Base-by-base conservation (phyloP, 164 flowering plant species). In the Aristolochia fimbriata region DNA sequence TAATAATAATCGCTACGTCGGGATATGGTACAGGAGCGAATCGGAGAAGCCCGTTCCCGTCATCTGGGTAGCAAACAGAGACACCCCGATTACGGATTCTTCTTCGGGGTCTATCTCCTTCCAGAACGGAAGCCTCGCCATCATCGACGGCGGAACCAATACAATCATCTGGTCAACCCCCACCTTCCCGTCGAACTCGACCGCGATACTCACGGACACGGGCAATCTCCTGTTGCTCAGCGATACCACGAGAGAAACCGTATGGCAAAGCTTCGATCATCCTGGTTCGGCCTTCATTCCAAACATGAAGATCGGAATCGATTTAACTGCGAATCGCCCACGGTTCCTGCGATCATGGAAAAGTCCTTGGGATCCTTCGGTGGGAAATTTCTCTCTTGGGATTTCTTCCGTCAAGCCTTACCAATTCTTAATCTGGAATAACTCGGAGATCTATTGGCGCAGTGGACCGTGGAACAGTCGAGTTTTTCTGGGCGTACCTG, bases 21-120 rank as follows among this genome's bases (percentile, higher is more conserved):
- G 43, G 43, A 37, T 37, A 37, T 37, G 43, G 43, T 37, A 37
- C 43, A 10, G 7, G 1, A 6, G 12, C 12, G 43, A 37, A 7
- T 10, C 43, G 12, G 43, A 37, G 43, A 5, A 37, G 10, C 43
- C 43, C 43, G 43, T 37, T 37, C 43, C 12, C 43, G 43, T 37
- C 15, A 74, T 80, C 15, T 84, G 90, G 90, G 81, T 84, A 10
- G 83, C 82, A 0, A 84, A 84, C 71, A 68, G 85, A 62, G 73
- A 74, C 21, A 5, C 24, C 13, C 91, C 85, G 0, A 21, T 85
- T 14, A 59, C 15, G 0, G 70, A 66, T n/a, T n/a, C 20, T 56
- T 80, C 3, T 71, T 81, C 1, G 81, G 82, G 6, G 52, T 72
- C n/a, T 7, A 23, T 82, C 24, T 60, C 64, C 10, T 33, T 80